Evolutionary conservation across 306 rosid genomes (phyloP), one percentile per base, ranked within the genome.

Genomic region (Quercus dentata): DNA sequence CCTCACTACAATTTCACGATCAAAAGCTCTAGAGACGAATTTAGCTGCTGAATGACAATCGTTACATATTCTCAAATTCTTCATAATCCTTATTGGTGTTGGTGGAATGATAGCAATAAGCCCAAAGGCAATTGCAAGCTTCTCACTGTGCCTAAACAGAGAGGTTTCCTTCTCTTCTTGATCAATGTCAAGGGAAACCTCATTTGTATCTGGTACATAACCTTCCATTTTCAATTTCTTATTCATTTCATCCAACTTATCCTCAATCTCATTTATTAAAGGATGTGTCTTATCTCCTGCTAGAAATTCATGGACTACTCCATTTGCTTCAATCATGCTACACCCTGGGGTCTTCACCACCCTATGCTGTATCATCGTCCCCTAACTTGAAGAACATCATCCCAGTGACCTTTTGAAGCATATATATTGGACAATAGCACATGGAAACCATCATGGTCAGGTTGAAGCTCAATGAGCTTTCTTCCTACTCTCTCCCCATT

Each of bases 331-430:
- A 12, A 93, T 87, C 83, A 86, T 83, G 89, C 98, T 93, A 87
- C 90, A 84, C 27, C 98, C 98, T 17, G 98, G 97, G 23, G 75
- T 87, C 89, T 93, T 93, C 82, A 91, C 89, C 82, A 93, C 85
- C 73, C 93, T 88, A 56, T 78, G 91, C 14, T 84, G 87, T 71
- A 77, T 69, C 97, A 93, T 93, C 44, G 63, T 84, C 76, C 87
- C 76, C 97, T 85, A 73, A 91, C 84, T 78, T 86, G 89, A 41
- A 85, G 82, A 88, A 88, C 97, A 82, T 87, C 73, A 35, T 87
- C 82, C 97, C 98, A 93, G 56, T 88, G 84, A 59, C 97, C 97
- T 74, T 78, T 91, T 15, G 97, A 93, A 86, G 97, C 97, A 80
- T 77, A 89, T 76, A 93, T 91, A 77, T 93, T 93, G 71, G 97